A percentile compares a stretch with the other conserved stretches of the same genome.
Evolutionary conservation across 306 rosid genomes (phyloP).

Genomic region (Quercus wislizeni): DNA sequence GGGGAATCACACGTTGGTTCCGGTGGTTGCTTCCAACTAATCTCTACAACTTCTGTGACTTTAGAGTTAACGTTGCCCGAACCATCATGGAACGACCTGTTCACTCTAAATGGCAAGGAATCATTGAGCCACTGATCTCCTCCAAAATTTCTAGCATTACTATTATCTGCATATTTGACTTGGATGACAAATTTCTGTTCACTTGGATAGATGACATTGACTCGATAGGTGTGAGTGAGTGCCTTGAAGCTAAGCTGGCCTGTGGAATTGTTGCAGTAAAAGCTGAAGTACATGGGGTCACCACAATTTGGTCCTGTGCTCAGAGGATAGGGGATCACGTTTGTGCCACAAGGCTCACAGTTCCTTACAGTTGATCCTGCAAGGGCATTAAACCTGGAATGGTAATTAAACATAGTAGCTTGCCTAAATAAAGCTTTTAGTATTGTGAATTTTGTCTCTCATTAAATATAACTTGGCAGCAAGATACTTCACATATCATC

Average conservation of each 20-base stretch:
- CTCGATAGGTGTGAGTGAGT: neutral
- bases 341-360: slow-evolving; percentile 20
- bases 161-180: no score
- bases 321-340: slow-evolving; percentile 27
- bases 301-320: slow-evolving; percentile 17
- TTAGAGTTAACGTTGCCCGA: neutral
- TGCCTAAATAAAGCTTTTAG: no score
- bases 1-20: slow-evolving; percentile 12
- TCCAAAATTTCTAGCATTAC: neutral
- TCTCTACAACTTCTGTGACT: neutral
- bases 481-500: no score
- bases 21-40: slow-evolving; percentile 2
- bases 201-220: slow-evolving; percentile 2
- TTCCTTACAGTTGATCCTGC: slow-evolving; percentile 24
- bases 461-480: no score
- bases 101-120: neutral
- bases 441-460: no score
- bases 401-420: no score
- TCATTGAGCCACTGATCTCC: neutral
- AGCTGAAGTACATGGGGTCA: slow-evolving; percentile 9
- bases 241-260: neutral
- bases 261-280: neutral
- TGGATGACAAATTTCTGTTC: neutral
- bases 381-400: neutral
- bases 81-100: no score